phyloP scores from a whole-genome alignment of 2,329 filamentous ascomycete genomes.

The Clarireedia monteithiana region DNA sequence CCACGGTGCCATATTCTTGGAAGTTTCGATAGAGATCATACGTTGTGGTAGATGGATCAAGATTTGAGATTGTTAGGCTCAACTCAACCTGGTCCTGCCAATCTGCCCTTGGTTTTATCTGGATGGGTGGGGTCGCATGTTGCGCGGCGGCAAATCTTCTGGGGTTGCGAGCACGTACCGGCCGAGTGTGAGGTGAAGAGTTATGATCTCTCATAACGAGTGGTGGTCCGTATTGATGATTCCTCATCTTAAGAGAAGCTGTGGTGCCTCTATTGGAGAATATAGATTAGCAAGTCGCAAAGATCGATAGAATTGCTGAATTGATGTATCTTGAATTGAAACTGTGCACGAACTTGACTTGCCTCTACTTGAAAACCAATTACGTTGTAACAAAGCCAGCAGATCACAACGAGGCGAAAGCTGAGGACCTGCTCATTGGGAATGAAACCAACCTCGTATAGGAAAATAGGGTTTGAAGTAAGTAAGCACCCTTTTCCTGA shows the following conservation, averaged over 20 bases:
- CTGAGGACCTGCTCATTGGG: too few relatives aligned
- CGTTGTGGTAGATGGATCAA: not conserved
- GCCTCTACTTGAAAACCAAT: too few relatives aligned
- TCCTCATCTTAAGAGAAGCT: not conserved
- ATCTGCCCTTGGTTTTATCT: not conserved
- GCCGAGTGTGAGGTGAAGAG: not conserved
- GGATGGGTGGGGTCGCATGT: not conserved
- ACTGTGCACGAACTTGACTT: too few relatives aligned
- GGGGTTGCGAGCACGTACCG: not conserved
- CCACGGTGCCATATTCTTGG: slow-evolving; percentile 29
- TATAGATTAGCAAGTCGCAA: not conserved
- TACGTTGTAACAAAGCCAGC: too few relatives aligned
- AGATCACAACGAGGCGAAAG: too few relatives aligned
- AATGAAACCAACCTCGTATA: too few relatives aligned
- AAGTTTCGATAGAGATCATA: not conserved
- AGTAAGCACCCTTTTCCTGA: too few relatives aligned
- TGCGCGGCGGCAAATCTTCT: not conserved
- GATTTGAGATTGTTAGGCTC: not conserved
- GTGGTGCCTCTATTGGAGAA: not conserved
- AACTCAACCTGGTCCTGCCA: not conserved
- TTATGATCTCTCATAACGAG: not conserved
- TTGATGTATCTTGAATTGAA: too few relatives aligned
- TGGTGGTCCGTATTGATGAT: not conserved
- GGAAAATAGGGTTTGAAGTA: too few relatives aligned
- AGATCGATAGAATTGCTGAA: too few relatives aligned